These are phyloP conservation scores for Linum tenue DNA, from an alignment of 345 rosid species.

Conservation along the genomic window DNA sequence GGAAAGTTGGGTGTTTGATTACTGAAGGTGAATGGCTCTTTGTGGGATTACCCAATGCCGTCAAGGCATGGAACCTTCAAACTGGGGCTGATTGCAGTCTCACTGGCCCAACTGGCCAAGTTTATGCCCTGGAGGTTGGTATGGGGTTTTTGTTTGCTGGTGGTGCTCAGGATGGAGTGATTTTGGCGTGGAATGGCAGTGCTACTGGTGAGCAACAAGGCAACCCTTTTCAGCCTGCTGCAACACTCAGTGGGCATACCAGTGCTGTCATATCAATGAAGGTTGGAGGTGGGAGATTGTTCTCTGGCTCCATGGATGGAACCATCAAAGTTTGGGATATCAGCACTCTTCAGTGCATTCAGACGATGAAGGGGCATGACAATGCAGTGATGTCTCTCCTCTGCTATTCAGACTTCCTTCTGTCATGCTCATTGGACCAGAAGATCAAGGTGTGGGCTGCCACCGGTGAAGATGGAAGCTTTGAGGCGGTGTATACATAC, in stretches of 20 bases:
- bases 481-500: constrained; percentile 9
- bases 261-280: constrained; percentile 5
- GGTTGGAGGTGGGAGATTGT: constrained; percentile 3
- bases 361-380: constrained; percentile 9
- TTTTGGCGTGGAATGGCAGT: neutral
- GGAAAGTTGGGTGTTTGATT: neutral
- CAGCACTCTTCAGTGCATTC: constrained; percentile 2
- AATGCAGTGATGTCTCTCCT: constrained; percentile 15
- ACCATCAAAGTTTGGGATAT: constrained; percentile 15
- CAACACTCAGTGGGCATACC: constrained; percentile 8
- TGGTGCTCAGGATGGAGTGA: neutral
- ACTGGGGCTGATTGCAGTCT: neutral
- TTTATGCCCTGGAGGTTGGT: neutral
- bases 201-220: neutral
- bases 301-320: constrained; percentile 14
- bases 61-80: constrained; percentile 2
- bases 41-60: constrained; percentile 1
- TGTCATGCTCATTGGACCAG: constrained; percentile 13
- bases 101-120: neutral
- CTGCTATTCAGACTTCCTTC: constrained; percentile 10
- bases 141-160: neutral
- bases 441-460: constrained; percentile 10
- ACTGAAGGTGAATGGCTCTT: constrained; percentile 4
- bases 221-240: neutral
- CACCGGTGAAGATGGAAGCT: neutral